Conservation (phyloP, 1,284 basidiomycete species). For the Salmacisia buchloeana region DNA sequence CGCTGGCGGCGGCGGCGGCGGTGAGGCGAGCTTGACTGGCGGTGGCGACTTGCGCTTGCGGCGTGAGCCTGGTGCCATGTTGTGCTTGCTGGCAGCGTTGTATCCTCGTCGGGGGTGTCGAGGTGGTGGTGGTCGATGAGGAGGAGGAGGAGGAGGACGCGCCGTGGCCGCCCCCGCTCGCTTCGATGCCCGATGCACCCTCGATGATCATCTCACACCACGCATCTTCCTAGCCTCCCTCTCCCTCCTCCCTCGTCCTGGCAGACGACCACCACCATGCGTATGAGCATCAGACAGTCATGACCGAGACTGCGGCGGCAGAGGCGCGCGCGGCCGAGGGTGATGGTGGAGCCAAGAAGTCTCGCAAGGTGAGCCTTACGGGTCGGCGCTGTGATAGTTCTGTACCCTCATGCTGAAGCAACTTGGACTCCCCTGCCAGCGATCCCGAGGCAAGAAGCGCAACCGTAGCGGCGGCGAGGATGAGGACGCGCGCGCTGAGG, state of each 20-base stretch:
- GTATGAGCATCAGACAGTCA: background rate
- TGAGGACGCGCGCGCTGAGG: background rate
- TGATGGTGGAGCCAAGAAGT: background rate
- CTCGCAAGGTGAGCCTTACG: background rate
- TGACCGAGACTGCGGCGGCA: background rate
- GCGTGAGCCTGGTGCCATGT: constrained; percentile 4
- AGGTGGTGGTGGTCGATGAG: too few relatives aligned
- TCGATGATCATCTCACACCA: too few relatives aligned
- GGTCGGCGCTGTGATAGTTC: background rate
- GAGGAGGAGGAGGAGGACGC: too few relatives aligned
- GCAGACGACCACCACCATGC: background rate
- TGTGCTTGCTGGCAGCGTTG: too few relatives aligned
- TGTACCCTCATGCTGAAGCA: background rate
- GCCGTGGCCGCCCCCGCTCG: too few relatives aligned
- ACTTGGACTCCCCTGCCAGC: background rate
- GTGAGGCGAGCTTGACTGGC: background rate
- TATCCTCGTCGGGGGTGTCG: too few relatives aligned
- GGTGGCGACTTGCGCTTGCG: constrained; percentile 5
- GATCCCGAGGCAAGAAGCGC: constrained; percentile 3
- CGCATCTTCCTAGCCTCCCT: too few relatives aligned
- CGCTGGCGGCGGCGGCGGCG: background rate
- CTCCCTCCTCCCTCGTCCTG: background rate
- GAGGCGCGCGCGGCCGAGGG: too few relatives aligned
- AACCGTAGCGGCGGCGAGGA: background rate
- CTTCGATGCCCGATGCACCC: too few relatives aligned